Evolutionary conservation across 2,329 filamentous ascomycete genomes (phyloP).

Genomic region (Macrophomina tecta): DNA sequence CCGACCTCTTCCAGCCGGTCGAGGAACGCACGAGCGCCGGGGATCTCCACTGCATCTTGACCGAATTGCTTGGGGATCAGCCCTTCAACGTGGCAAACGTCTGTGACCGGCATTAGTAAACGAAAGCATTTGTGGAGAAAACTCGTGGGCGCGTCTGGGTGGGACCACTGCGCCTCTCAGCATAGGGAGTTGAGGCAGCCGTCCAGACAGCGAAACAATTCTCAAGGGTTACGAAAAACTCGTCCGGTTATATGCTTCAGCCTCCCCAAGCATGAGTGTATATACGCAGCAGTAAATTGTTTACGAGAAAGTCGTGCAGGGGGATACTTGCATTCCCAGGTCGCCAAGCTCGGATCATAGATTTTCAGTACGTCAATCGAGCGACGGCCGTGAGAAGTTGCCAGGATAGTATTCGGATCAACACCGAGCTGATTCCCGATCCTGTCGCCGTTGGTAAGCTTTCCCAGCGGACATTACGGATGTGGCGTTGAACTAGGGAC

Average conservation of each 20-base stretch:
- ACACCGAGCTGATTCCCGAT: slow-evolving; percentile 84
- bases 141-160: background rate
- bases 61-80: slow-evolving; percentile 79
- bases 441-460: slow-evolving; percentile 48
- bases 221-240: background rate
- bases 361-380: slow-evolving; percentile 85
- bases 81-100: slow-evolving; percentile 79
- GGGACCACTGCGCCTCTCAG: background rate
- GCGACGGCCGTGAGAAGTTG: slow-evolving; percentile 88
- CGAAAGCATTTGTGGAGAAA: background rate
- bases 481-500: slow-evolving; percentile 7
- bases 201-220: background rate
- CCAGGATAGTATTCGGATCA: slow-evolving; percentile 80
- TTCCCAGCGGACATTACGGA: slow-evolving; percentile 23
- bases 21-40: slow-evolving; percentile 77
- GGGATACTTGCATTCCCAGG: slow-evolving; percentile 80
- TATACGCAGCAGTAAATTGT: background rate
- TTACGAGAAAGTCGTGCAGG: background rate
- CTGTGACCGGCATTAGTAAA: slow-evolving; percentile 51
- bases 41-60: slow-evolving; percentile 80
- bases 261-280: background rate
- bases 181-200: background rate
- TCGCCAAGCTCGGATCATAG: slow-evolving; percentile 83
- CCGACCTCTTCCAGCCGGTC: slow-evolving; percentile 65
- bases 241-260: background rate